Evolutionary conservation across 2,329 filamentous ascomycete genomes (phyloP), one percentile per base, ranked within the genome.

Genomic region (Penicillium frequentans): DNA sequence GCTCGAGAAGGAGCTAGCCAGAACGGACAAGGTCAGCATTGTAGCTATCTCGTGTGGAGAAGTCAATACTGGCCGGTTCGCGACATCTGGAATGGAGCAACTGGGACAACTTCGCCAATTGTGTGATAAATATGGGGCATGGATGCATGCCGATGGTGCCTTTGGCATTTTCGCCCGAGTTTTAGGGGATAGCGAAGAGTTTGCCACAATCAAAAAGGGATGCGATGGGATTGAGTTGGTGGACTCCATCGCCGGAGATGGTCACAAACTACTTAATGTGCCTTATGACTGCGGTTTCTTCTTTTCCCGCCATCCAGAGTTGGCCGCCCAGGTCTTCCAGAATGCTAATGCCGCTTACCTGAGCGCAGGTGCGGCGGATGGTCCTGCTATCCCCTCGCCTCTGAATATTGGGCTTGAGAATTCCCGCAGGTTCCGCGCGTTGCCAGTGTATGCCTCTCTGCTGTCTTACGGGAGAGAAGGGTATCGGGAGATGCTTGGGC

Each of bases 251-350:
- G 88, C 91, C 0, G 87, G 90, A 2, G 93, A 97, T 68, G 90
- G 84, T 0, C 93, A 98, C 74, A 97, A 97, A 70, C 77, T 96
- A n/a, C 82, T 98, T 59, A 97, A 97, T 64, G 91, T 96, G 46
- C 93, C 93, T 0, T 97, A 97, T 67, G 93, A 97, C 73, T 93
- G 89, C 67, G 93, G 93, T 44, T 89, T 97, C 74, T 96, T 96
- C 81, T 84, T 96, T 65, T 91, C 87, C 51, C 85, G 86, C 19
- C 84, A 89, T 60, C 76, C 83, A 8, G 66, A 75, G 3, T 77
- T 85, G 13, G 82, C 88, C 1, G 79, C 81, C 29, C 75, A 82
- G 5, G 87, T 92, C 10, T 96, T 93, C 74, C 82, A 84, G 58
- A 97, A 97, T 74, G 86, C 90, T 31, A 93, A 93, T 70, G 93